A percentile compares a stretch with the other conserved stretches of the same genome.
phyloP scores from a whole-genome alignment of 495 filamentous ascomycete species.

The Friedmanniomyces simplex region DNA sequence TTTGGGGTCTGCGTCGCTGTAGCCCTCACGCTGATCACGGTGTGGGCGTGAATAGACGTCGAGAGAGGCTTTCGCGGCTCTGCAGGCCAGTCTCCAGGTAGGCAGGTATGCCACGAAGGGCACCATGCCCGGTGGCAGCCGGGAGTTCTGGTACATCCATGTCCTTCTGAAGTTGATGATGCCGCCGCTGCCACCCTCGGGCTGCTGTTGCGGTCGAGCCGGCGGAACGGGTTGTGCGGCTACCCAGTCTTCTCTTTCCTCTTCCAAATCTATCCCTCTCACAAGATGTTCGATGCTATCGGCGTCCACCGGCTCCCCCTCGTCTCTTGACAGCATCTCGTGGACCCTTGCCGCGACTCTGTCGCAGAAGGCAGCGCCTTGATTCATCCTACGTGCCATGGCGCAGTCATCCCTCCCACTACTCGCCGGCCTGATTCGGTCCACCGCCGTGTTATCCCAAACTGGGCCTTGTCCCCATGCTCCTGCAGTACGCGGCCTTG shows the following conservation, averaged over 20 bases:
- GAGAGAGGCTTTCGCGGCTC: constrained; percentile 65
- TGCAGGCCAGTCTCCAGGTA: constrained; percentile 59
- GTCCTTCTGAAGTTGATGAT: constrained; percentile 59
- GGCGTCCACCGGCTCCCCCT: constrained; percentile 28
- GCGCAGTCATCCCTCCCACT: neutral
- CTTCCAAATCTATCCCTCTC: constrained; percentile 45
- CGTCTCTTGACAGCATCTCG: constrained; percentile 56
- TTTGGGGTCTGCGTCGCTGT: constrained; percentile 57
- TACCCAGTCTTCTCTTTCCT: constrained; percentile 36
- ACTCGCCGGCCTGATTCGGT: neutral
- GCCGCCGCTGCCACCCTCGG: neutral
- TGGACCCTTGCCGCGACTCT: constrained; percentile 49
- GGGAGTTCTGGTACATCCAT: constrained; percentile 68
- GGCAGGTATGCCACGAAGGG: constrained; percentile 56
- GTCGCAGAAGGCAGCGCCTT: constrained; percentile 42
- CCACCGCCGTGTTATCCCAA: neutral
- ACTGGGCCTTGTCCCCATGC: neutral
- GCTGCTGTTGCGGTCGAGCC: neutral
- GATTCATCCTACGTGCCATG: constrained; percentile 20
- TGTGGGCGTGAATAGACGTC: constrained; percentile 56
- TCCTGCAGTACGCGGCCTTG: neutral
- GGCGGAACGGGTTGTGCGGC: constrained; percentile 35
- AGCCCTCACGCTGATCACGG: constrained; percentile 49
- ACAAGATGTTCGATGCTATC: neutral
- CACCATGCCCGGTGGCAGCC: constrained; percentile 54